Conservation (phyloP, 495 filamentous ascomycete species). For the Tuber umbilicatum region DNA sequence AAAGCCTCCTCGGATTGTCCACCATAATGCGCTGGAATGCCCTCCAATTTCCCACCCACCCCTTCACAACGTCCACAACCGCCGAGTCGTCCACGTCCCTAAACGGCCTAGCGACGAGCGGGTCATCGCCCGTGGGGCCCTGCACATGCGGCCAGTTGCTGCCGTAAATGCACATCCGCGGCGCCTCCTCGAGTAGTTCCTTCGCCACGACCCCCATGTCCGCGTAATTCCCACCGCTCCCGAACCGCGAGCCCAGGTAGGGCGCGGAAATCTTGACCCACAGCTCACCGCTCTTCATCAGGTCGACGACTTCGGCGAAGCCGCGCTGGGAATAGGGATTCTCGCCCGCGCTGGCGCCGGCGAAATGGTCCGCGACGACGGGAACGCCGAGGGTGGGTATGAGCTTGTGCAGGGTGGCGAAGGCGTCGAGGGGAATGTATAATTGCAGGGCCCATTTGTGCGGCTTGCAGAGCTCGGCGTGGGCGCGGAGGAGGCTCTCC, state of each 20-base stretch:
- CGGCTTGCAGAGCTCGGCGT: conserved; percentile 1
- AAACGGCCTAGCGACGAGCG: not conserved
- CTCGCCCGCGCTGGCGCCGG: not conserved
- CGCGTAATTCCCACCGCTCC: not conserved
- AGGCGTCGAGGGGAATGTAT: not conserved
- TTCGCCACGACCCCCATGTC: not conserved
- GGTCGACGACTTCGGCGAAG: conserved; percentile 2
- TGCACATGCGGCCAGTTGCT: conserved; percentile 2
- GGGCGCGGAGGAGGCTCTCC: not conserved
- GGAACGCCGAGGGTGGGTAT: not conserved
- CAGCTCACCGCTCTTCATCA: conserved; percentile 1
- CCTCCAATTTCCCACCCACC: not conserved
- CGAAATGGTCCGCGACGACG: conserved; percentile 3
- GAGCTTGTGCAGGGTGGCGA: not conserved
- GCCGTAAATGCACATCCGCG: not conserved
- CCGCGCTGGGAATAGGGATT: not conserved
- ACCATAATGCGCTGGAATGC: not conserved
- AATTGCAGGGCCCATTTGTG: not conserved
- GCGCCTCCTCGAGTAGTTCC: not conserved
- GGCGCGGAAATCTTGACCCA: not conserved
- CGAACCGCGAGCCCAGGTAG: not conserved
- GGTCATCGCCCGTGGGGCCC: not conserved
- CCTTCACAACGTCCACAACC: not conserved
- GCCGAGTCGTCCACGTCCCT: not conserved
- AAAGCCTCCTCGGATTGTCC: conserved; percentile 3